Conservation (phyloP, 441 rosid genomes). For the Euphorbia celastroides region DNA sequence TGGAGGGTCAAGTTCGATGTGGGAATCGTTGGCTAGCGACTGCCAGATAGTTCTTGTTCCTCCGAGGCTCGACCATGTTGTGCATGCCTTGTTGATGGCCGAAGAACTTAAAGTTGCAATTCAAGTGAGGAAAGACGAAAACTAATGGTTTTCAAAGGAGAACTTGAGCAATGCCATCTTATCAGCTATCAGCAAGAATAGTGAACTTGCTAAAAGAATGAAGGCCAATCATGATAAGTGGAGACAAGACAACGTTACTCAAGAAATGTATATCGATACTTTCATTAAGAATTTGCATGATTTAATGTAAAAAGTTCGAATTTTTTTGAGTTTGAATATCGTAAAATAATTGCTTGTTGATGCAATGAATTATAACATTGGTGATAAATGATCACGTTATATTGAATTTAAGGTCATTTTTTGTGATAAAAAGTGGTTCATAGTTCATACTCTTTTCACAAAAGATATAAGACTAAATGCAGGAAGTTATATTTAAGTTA, state of each 20-base stretch:
- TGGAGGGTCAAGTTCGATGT: constrained; percentile 29
- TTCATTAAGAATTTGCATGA: constrained; percentile 21
- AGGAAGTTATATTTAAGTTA: too few relatives aligned
- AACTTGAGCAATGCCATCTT: constrained; percentile 27
- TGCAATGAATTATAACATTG: too few relatives aligned
- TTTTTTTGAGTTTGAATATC: not conserved
- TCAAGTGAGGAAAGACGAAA: constrained; percentile 32
- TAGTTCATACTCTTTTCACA: too few relatives aligned
- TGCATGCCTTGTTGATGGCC: constrained; percentile 32
- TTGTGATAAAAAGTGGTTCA: too few relatives aligned
- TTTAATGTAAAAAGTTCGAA: not conserved
- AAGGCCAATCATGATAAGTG: constrained; percentile 25
- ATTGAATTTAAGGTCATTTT: too few relatives aligned
- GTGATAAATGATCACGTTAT: too few relatives aligned
- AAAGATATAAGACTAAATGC: too few relatives aligned
- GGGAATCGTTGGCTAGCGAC: constrained; percentile 25
- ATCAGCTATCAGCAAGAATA: constrained; percentile 22
- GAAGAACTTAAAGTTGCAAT: constrained; percentile 33
- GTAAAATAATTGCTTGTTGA: too few relatives aligned
- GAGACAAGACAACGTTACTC: constrained; percentile 20
- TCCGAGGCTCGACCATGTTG: constrained; percentile 26
- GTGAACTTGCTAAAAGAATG: constrained; percentile 18
- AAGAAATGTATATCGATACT: constrained; percentile 20
- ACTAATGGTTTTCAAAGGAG: constrained; percentile 26
- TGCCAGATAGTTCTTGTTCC: constrained; percentile 33